Evolutionary conservation across 2,329 filamentous ascomycete species (phyloP).

Genomic region (Fusarium verticillioides): DNA sequence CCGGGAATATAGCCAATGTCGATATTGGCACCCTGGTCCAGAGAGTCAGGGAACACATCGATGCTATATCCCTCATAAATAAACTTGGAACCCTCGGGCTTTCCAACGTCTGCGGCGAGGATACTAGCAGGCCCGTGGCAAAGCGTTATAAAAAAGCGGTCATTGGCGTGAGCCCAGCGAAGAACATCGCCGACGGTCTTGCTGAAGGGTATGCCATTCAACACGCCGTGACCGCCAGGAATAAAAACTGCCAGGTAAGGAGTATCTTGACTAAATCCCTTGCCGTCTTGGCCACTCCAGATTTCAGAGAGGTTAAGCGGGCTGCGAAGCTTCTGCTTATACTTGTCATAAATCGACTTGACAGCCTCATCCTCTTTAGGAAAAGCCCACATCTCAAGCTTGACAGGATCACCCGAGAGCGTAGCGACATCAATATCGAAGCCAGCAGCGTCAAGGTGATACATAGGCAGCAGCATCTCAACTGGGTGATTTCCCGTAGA

Average conservation of each 20-base stretch:
- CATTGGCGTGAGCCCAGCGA: background rate
- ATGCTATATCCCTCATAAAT: background rate
- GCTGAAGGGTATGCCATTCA: background rate
- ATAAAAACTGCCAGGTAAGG: background rate
- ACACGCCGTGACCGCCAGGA: background rate
- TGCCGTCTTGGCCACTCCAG: background rate
- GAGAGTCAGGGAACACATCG: background rate
- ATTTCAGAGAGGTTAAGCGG: background rate
- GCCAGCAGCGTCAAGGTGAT: background rate
- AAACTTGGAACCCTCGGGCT: background rate
- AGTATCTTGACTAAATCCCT: background rate
- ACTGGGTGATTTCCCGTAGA: background rate
- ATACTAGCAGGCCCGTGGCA: background rate
- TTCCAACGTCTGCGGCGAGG: background rate
- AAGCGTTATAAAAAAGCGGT: background rate
- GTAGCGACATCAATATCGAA: background rate
- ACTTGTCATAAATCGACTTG: background rate
- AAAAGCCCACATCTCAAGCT: constrained; percentile 10
- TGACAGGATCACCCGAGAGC: background rate
- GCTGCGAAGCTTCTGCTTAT: background rate
- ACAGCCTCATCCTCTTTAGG: constrained; percentile 2
- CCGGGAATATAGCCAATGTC: constrained; percentile 8
- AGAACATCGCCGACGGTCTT: background rate
- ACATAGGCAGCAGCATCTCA: constrained; percentile 6
- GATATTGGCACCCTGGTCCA: background rate